These are phyloP conservation scores for Cladophialophora yegresii DNA, from an alignment of 2,329 filamentous ascomycete genomes.

Conservation along the genomic window DNA sequence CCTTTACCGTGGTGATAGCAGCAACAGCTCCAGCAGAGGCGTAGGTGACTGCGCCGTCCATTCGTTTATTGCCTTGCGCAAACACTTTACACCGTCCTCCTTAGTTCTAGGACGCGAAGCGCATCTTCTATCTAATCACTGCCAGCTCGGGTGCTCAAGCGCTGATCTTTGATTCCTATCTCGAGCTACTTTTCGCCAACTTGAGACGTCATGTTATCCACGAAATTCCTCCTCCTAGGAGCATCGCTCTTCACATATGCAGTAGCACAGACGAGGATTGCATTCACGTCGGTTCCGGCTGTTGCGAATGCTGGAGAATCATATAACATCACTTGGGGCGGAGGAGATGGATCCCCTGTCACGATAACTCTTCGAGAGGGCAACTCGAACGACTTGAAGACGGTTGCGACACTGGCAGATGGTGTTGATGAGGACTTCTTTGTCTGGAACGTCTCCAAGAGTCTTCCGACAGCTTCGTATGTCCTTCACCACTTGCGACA, in stretches of 20 bases:
- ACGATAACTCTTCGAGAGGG: conserved; percentile 61
- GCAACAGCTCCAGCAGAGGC: not conserved
- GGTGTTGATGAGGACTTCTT: conserved; percentile 27
- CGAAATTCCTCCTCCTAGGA: conserved; percentile 51
- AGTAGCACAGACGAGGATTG: conserved; percentile 50
- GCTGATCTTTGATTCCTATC: not conserved
- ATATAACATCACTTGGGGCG: conserved; percentile 50
- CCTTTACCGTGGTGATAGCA: not conserved
- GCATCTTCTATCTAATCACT: not conserved
- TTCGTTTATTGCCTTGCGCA: conserved; percentile 5
- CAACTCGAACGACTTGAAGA: conserved; percentile 51
- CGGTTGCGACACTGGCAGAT: conserved; percentile 50
- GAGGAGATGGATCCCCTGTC: conserved; percentile 46
- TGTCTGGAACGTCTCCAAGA: conserved; percentile 28
- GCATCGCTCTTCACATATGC: conserved; percentile 50
- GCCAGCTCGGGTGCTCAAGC: not conserved
- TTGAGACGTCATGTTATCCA: conserved; percentile 51
- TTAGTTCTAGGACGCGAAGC: not conserved
- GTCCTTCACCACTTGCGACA: conserved; percentile 37
- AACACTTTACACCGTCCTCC: not conserved
- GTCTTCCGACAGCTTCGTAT: conserved; percentile 42
- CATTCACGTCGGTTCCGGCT: conserved; percentile 56
- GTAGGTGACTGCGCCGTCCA: conserved; percentile 5
- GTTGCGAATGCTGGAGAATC: conserved; percentile 53
- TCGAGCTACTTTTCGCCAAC: not conserved